These are phyloP conservation scores for Tricholoma flavovirens DNA, from an alignment of 768 basidiomycete genomes.

Conservation along the genomic window DNA sequence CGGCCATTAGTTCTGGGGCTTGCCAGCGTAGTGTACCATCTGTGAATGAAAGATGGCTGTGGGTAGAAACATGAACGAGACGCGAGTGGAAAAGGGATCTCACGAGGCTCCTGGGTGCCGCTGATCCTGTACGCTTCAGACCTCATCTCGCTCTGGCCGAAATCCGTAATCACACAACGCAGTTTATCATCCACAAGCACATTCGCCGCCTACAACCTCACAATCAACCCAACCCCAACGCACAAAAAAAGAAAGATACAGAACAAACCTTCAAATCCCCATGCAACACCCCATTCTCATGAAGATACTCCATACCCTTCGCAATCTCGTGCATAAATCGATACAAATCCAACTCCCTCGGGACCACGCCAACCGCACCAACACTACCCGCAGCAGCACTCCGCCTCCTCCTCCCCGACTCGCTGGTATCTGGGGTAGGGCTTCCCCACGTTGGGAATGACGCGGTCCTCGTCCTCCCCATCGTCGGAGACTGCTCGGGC, in stretches of 20 bases:
- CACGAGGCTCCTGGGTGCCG: slow-evolving; percentile 43
- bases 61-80: background rate
- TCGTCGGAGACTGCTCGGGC: background rate
- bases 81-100: slow-evolving; percentile 11
- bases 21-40: slow-evolving; percentile 69
- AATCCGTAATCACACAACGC: slow-evolving; percentile 73
- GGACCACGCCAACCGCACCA: slow-evolving; percentile 2
- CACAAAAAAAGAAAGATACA: background rate
- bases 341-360: slow-evolving; percentile 41
- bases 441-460: slow-evolving; percentile 1
- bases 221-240: background rate
- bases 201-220: slow-evolving; percentile 51
- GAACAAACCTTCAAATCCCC: slow-evolving; percentile 71
- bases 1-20: slow-evolving; percentile 60
- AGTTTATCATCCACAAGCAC: slow-evolving; percentile 68
- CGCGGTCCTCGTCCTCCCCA: slow-evolving; percentile 1
- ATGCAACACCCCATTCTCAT: slow-evolving; percentile 62
- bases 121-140: slow-evolving; percentile 61
- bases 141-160: slow-evolving; percentile 79
- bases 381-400: background rate
- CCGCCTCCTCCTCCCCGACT: background rate
- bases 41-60: slow-evolving; percentile 13
- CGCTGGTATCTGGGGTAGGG: background rate
- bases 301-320: slow-evolving; percentile 78
- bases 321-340: slow-evolving; percentile 70